Evolutionary conservation across 768 basidiomycete species (phyloP), one percentile per base, ranked within the genome.

Genomic region (Tephrocybe sp.): DNA sequence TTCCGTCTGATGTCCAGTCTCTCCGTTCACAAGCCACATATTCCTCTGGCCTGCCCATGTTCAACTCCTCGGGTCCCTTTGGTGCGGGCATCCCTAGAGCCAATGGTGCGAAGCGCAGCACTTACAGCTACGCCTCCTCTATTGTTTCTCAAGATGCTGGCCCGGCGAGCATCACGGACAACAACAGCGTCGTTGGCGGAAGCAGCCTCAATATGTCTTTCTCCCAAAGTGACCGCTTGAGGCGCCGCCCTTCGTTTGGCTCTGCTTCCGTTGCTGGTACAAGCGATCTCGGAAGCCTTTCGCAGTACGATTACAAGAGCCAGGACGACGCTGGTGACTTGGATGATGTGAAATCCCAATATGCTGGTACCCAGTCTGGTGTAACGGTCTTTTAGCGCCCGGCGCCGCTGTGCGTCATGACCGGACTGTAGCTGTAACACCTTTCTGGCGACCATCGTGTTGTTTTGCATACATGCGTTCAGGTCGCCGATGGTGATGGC

Each of bases 1-100:
- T 98, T 57, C 93, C 94, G 1, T 92, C 92, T 5, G 97, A 98
- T 64, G 90, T 86, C 19, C 96, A 97, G 65, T 98, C 96, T 3
- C 81, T 98, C 40, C 87, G 93, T 48, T 98, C 96, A 2, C 97
- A 99, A 68, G 95, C 96, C 0, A 94, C 92, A 0, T 95, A 97
- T 64, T 89, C 94, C 2, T 93, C 94, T 9, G 91, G 92, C 20
- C 73, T 96, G 26, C 94, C 93, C 13, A 82, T 90, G 77, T 95
- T 94, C 62, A 77, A 82, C 45, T 71, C 79, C 23, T 78, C 77
- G 57, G 82, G 85, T 41, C 84, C 85, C 10, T 91, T 87, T 61
- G 83, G 86, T 40, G 75, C 84, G 42, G 80, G 80, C 11, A 71
- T 83, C 45, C 79, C 83, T 51, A 81, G 90, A 14, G 74, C 73